Conservation (phyloP, 1,284 basidiomycete species). For the Ceratobasidium sp. region DNA sequence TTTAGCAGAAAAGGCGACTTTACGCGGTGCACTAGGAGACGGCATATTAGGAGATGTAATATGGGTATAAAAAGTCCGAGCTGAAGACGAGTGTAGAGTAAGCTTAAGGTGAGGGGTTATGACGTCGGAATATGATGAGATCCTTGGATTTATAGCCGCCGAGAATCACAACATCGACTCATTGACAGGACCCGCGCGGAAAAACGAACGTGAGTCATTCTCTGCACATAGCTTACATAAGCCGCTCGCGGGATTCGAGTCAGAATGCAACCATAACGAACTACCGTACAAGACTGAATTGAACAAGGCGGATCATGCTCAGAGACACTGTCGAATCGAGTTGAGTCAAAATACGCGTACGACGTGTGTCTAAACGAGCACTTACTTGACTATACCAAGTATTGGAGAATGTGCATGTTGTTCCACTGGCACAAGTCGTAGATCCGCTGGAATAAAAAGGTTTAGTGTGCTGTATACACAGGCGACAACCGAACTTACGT, state of each 20-base stretch:
- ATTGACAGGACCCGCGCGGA: too few relatives aligned
- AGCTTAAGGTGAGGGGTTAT: too few relatives aligned
- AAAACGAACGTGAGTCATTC: too few relatives aligned
- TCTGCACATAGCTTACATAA: too few relatives aligned
- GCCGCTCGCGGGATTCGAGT: too few relatives aligned
- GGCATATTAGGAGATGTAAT: too few relatives aligned
- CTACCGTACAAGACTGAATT: background rate
- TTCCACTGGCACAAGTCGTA: conserved; percentile 20
- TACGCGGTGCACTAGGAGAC: too few relatives aligned
- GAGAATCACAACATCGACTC: too few relatives aligned
- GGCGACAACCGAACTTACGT: conserved; percentile 2
- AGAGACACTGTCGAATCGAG: conserved; percentile 5
- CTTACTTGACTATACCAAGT: conserved; percentile 26
- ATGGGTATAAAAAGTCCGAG: background rate
- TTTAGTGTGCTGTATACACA: background rate
- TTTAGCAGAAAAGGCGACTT: conserved; percentile 67
- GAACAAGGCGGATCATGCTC: background rate
- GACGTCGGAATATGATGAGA: too few relatives aligned
- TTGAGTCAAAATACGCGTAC: background rate
- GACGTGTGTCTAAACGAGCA: background rate
- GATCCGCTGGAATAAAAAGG: conserved; percentile 1
- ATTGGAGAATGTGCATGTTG: conserved; percentile 24
- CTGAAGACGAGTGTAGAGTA: background rate
- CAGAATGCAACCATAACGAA: background rate
- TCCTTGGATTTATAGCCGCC: too few relatives aligned